Conservation (phyloP, 2,329 filamentous ascomycete genomes). For the Aspergillus latus region DNA sequence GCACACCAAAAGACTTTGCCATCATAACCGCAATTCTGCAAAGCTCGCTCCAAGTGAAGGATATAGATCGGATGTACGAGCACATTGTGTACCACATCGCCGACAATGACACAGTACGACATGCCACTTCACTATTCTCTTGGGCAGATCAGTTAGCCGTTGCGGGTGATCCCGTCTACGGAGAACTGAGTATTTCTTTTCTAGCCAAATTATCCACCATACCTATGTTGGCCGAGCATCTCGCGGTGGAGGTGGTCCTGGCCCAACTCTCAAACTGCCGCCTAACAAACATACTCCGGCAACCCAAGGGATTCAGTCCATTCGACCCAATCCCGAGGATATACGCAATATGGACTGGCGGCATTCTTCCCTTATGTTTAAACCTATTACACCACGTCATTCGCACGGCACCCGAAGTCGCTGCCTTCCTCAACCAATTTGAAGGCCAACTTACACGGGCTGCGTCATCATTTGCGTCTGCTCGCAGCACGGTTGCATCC, state of each 20-base stretch:
- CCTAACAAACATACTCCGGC: conserved; percentile 72
- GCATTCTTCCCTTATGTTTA: conserved; percentile 80
- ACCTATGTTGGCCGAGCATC: conserved; percentile 77
- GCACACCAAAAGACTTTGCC: conserved; percentile 76
- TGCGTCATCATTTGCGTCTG: conserved; percentile 65
- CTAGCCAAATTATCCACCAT: conserved; percentile 83
- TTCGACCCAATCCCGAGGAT: conserved; percentile 75
- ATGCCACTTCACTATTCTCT: conserved; percentile 83
- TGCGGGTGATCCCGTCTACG: conserved; percentile 83
- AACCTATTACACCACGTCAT: conserved; percentile 84
- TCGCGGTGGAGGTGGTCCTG: conserved; percentile 83
- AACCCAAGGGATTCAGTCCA: conserved; percentile 67
- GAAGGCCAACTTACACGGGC: conserved; percentile 73
- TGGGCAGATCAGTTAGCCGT: conserved; percentile 84
- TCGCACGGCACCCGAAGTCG: conserved; percentile 76
- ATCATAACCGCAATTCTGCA: conserved; percentile 87
- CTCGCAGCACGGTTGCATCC: conserved; percentile 46
- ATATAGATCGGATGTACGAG: conserved; percentile 68
- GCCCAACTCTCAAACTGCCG: conserved; percentile 76
- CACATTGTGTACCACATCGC: conserved; percentile 69
- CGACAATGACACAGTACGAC: conserved; percentile 69
- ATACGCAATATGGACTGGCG: conserved; percentile 87
- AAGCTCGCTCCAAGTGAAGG: conserved; percentile 75
- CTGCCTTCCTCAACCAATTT: conserved; percentile 86
- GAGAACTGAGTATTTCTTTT: conserved; percentile 86